A percentile compares a stretch with the other conserved stretches of the same genome.
Evolutionary conservation across 495 filamentous ascomycete genomes (phyloP).

Genomic region (Neurospora discreta): DNA sequence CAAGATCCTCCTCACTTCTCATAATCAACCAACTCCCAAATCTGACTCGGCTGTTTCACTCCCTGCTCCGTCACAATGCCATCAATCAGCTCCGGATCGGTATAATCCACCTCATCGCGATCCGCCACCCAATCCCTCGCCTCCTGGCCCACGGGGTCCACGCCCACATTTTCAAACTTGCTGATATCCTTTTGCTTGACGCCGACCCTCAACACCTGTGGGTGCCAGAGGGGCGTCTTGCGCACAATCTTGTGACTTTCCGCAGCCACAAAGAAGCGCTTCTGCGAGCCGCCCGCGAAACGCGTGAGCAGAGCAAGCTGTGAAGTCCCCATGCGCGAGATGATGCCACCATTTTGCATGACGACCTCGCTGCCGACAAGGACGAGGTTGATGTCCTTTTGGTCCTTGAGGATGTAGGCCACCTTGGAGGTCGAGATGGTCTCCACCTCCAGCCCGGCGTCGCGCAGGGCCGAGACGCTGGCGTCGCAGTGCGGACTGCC

Average conservation of each 20-base stretch:
- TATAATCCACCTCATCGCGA: constrained; percentile 64
- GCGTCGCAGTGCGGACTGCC: constrained; percentile 36
- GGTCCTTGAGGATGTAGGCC: constrained; percentile 62
- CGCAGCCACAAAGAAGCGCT: constrained; percentile 81
- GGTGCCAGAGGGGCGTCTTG: constrained; percentile 15
- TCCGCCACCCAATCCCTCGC: constrained; percentile 17
- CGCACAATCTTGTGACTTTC: constrained; percentile 72
- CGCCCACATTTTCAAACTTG: constrained; percentile 48
- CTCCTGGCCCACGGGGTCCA: constrained; percentile 25
- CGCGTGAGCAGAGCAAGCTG: constrained; percentile 80
- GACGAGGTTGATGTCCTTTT: constrained; percentile 61
- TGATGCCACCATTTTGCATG: constrained; percentile 85
- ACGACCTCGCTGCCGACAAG: constrained; percentile 93
- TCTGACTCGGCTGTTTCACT: constrained; percentile 28
- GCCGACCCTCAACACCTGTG: constrained; percentile 14
- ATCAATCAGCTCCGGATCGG: constrained; percentile 35
- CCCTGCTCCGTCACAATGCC: constrained; percentile 30
- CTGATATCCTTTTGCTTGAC: constrained; percentile 61
- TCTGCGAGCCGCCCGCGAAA: constrained; percentile 42
- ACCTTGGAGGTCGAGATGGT: constrained; percentile 68
- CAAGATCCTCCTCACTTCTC: constrained; percentile 9
- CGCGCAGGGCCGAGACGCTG: constrained; percentile 57
- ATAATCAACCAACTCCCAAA: constrained; percentile 25
- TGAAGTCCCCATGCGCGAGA: constrained; percentile 81
- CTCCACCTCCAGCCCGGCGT: constrained; percentile 67